phyloP scores from a whole-genome alignment of 2,329 filamentous ascomycete genomes.

The Beauveria rudraprayagi region DNA sequence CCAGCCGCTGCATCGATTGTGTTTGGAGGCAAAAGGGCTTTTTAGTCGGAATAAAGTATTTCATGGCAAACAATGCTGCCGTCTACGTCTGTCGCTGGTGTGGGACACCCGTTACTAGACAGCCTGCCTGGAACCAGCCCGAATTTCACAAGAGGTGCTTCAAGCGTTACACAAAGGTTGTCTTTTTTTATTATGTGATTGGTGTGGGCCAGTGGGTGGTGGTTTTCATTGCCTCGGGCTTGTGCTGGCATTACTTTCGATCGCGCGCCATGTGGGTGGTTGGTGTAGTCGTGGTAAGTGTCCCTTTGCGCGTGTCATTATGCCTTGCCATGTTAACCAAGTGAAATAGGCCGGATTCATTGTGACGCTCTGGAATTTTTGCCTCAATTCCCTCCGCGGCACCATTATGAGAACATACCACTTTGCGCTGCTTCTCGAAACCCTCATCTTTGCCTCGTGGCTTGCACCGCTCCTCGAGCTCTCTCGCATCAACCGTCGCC shows the following conservation, averaged over 20 bases:
- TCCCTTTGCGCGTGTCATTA: background rate
- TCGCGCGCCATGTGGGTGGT: slow-evolving; percentile 26
- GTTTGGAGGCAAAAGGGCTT: slow-evolving; percentile 27
- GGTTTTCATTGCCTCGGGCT: slow-evolving; percentile 26
- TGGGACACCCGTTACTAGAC: slow-evolving; percentile 29
- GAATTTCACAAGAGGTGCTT: slow-evolving; percentile 36
- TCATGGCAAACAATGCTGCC: slow-evolving; percentile 25
- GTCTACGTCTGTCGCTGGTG: slow-evolving; percentile 38
- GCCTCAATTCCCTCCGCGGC: slow-evolving; percentile 26
- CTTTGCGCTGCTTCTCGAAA: slow-evolving; percentile 29
- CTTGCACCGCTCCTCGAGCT: slow-evolving; percentile 11
- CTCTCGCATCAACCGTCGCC: background rate
- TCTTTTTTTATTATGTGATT: slow-evolving; percentile 30
- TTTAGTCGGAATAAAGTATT: slow-evolving; percentile 29
- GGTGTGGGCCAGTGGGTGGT: slow-evolving; percentile 31
- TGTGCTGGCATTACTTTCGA: slow-evolving; percentile 33
- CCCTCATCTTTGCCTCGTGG: slow-evolving; percentile 19
- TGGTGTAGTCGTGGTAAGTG: background rate
- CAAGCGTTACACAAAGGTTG: slow-evolving; percentile 27
- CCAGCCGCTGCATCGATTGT: slow-evolving; percentile 33
- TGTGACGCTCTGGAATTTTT: slow-evolving; percentile 26
- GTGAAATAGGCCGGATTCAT: slow-evolving; percentile 28
- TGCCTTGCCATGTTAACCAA: background rate
- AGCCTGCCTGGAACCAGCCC: slow-evolving; percentile 24
- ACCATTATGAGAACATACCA: slow-evolving; percentile 31